phyloP scores from a whole-genome alignment of 1,284 basidiomycete species.

The Meripilus lineatus region DNA sequence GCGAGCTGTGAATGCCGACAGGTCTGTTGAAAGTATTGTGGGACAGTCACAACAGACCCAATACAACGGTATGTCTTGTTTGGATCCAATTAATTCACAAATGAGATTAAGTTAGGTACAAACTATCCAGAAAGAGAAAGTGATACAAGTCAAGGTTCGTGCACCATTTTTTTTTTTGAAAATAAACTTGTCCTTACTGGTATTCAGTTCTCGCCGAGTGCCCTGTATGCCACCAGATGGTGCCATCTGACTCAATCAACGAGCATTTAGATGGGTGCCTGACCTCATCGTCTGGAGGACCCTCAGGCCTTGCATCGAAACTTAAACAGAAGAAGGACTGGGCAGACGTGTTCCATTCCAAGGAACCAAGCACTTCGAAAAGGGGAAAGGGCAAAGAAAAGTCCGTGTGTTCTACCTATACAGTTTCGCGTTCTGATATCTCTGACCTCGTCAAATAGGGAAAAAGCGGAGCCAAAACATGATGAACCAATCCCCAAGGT shows the following conservation, averaged over 20 bases:
- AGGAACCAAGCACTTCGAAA: constrained; percentile 11
- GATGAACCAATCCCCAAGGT: constrained; percentile 55
- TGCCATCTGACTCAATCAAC: constrained; percentile 47
- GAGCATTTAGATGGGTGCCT: constrained; percentile 56
- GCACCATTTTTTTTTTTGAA: too few relatives aligned
- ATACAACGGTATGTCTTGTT: too few relatives aligned
- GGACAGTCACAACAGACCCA: too few relatives aligned
- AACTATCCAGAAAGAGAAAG: too few relatives aligned
- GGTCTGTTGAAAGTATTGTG: too few relatives aligned
- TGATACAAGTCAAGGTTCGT: too few relatives aligned
- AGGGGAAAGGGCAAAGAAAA: constrained; percentile 36
- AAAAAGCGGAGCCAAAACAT: constrained; percentile 26
- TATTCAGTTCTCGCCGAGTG: constrained; percentile 35
- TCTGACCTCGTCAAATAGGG: constrained; percentile 10
- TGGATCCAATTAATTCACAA: too few relatives aligned
- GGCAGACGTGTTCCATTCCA: constrained; percentile 44
- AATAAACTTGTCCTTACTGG: too few relatives aligned
- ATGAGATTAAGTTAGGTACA: too few relatives aligned
- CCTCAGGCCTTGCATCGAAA: constrained; percentile 12
- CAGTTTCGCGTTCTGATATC: not conserved
- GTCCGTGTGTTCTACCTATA: constrained; percentile 33
- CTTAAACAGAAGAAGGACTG: constrained; percentile 36
- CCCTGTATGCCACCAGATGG: constrained; percentile 47
- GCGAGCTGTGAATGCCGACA: too few relatives aligned
- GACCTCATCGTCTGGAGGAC: constrained; percentile 22